A percentile compares a stretch with the other conserved stretches of the same genome.
phyloP scores from a whole-genome alignment of 371 early-diverging fungal species.

The Batkoa obscura region DNA sequence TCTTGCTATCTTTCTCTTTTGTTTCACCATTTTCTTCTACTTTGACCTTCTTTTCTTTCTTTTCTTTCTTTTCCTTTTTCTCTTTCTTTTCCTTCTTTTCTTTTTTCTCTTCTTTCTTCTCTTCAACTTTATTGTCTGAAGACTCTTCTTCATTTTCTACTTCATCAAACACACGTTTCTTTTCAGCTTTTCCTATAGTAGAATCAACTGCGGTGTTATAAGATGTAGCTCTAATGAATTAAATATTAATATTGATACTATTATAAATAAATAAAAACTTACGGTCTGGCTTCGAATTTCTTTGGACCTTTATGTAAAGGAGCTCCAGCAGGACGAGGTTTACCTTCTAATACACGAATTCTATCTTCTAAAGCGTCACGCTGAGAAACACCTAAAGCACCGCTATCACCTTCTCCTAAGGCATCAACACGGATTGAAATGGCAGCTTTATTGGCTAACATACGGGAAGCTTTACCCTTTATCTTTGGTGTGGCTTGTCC shows the following conservation, averaged over 20 bases:
- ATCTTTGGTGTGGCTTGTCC: slow-evolving; percentile 68
- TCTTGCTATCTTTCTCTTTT: slow-evolving; percentile 6
- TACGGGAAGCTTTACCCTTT: slow-evolving; percentile 80
- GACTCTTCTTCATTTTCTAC: slow-evolving; percentile 13
- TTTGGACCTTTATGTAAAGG: slow-evolving; percentile 41
- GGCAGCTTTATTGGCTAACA: slow-evolving; percentile 83
- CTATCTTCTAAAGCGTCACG: slow-evolving; percentile 74
- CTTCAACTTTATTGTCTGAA: slow-evolving; percentile 7
- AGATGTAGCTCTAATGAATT: neutral
- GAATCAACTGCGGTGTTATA: slow-evolving; percentile 24
- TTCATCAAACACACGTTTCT: slow-evolving; percentile 11
- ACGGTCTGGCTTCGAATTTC: slow-evolving; percentile 35
- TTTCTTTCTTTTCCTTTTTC: slow-evolving; percentile 13
- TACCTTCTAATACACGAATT: slow-evolving; percentile 61
- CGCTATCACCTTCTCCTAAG: slow-evolving; percentile 62
- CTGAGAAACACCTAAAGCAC: slow-evolving; percentile 67
- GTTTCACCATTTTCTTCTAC: slow-evolving; percentile 8
- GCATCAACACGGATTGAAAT: slow-evolving; percentile 90
- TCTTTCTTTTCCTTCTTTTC: slow-evolving; percentile 15
- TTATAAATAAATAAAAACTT: slow-evolving; percentile 17
- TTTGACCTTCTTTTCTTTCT: slow-evolving; percentile 4
- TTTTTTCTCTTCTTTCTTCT: slow-evolving; percentile 10
- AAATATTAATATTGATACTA: neutral
- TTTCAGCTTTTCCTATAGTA: slow-evolving; percentile 9
- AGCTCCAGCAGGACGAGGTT: slow-evolving; percentile 26